Conservation (phyloP, 148 eudicot species). For the Bassia scoparia region DNA sequence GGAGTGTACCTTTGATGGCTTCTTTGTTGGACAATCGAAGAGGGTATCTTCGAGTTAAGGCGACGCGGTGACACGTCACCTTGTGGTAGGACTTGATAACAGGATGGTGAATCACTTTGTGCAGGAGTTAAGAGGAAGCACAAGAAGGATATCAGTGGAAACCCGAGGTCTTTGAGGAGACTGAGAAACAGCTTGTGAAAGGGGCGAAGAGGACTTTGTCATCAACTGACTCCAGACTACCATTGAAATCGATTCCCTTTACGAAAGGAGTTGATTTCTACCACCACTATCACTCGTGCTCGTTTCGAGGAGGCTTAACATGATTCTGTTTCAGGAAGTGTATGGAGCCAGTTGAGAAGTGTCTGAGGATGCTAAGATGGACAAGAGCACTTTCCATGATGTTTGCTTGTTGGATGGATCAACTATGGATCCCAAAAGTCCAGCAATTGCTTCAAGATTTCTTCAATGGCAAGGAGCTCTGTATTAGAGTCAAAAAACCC, state of each 20-base stretch:
- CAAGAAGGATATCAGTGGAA: slow-evolving; percentile 56
- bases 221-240: slow-evolving; percentile 49
- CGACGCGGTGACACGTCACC: slow-evolving; percentile 60
- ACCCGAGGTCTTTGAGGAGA: slow-evolving; percentile 50
- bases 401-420: slow-evolving; percentile 59
- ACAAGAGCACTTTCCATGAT: slow-evolving; percentile 43
- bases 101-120: slow-evolving; percentile 54
- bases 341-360: slow-evolving; percentile 61
- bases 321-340: slow-evolving; percentile 58
- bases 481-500: slow-evolving; percentile 55
- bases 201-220: slow-evolving; percentile 53
- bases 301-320: slow-evolving; percentile 51
- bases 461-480: slow-evolving; percentile 55
- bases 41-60: slow-evolving; percentile 53
- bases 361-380: slow-evolving; percentile 56
- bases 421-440: slow-evolving; percentile 49
- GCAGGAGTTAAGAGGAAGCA: slow-evolving; percentile 52
- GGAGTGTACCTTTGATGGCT: slow-evolving; percentile 58
- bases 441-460: slow-evolving; percentile 49
- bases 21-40: slow-evolving; percentile 45
- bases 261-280: slow-evolving; percentile 53
- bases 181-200: slow-evolving; percentile 53
- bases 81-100: slow-evolving; percentile 52
- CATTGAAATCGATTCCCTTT: slow-evolving; percentile 47
- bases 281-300: slow-evolving; percentile 52